Base-by-base conservation (phyloP, 345 rosid species). In the Clausena lansium region DNA sequence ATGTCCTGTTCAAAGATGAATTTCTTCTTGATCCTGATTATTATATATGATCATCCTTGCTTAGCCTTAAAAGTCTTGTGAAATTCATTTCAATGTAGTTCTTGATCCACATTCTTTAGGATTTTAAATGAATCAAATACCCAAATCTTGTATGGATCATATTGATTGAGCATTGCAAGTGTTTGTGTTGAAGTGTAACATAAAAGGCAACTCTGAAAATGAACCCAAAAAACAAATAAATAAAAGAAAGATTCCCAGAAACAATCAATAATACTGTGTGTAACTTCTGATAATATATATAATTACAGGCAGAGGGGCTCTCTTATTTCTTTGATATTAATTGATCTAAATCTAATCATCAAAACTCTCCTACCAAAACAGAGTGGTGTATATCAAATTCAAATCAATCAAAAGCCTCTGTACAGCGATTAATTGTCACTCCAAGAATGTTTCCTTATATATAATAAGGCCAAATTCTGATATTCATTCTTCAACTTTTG, bases 341-440 rank as follows among this genome's bases (percentile, higher is more conserved):
- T 10, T 4, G 50, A 3, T 71, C 59, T 28, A 52, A 19, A 45
- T 76, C 64, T 63, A 15, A 52, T 75, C 58, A 35, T 62, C 67
- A 79, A 80, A 80, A 77, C 47, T 74, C 50, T 13, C 50, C 50
- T 45, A 13, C 11, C 17, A 45, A 3, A 45, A 45, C 50, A 45
- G 15, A 45, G 50, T 13, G 17, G 17, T 45, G 50, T 45, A 1
- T 45, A 3, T 14, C 3, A 45, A 45, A 13, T 45, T 45, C 50
- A 13, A 45, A 45, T 57, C 54, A 80, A 71, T 11, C 33, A 54
- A 80, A 83, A 80, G 73, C 70, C 78, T 81, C 70, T 87, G 79
- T 82, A 85, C 86, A 87, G 2, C 59, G 58, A 47, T 39, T 36
- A 45, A 36, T 39, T 30, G 15, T 71, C 54, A 77, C n/a, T 45